Evolutionary conservation across 208 protist species (phyloP).

Genomic region (Histomonas meleagridis): DNA sequence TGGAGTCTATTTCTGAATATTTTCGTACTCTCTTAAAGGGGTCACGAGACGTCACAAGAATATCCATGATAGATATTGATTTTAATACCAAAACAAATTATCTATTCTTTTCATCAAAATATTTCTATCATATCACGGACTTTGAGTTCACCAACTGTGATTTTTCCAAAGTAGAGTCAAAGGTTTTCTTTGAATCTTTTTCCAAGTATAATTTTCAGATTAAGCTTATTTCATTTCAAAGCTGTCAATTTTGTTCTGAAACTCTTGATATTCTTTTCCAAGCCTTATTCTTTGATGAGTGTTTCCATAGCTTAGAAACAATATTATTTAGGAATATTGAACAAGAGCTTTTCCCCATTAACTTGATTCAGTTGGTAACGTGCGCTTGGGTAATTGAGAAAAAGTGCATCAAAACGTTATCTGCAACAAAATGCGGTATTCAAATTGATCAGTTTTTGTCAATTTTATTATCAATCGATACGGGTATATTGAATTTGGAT

Average conservation of each 20-base stretch:
- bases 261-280: not conserved
- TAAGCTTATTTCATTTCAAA: not conserved
- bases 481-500: not conserved
- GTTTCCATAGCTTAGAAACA: not conserved
- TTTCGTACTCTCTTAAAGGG: not conserved
- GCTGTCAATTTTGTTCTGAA: not conserved
- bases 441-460: not conserved
- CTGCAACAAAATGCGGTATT: not conserved
- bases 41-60: not conserved
- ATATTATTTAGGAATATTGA: not conserved
- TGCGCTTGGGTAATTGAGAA: not conserved
- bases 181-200: not conserved
- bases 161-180: not conserved
- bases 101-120: not conserved
- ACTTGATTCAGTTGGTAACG: not conserved
- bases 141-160: not conserved
- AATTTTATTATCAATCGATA: not conserved
- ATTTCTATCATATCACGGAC: not conserved
- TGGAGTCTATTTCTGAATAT: not conserved
- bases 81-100: not conserved
- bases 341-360: not conserved
- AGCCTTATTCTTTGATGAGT: not conserved
- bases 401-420: not conserved
- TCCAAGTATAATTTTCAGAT: not conserved
- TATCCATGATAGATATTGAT: not conserved